Evolutionary conservation across 2,329 filamentous ascomycete species (phyloP).

Genomic region (Beauveria rudraprayagi): DNA sequence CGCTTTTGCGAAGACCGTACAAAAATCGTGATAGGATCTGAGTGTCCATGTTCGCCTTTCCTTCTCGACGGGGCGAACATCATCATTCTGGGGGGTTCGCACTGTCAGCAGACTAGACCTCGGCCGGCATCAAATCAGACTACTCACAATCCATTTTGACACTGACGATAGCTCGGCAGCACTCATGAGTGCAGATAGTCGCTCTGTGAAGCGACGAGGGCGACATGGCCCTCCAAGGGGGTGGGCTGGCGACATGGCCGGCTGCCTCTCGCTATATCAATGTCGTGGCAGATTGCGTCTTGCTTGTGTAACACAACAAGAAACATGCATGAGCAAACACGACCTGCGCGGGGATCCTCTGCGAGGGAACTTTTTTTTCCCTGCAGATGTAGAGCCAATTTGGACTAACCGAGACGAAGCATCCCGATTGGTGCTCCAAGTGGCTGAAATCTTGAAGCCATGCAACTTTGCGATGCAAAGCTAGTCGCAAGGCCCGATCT

Average conservation of each 20-base stretch:
- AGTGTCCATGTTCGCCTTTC: constrained; percentile 35
- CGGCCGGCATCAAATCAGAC: neutral
- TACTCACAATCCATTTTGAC: constrained; percentile 26
- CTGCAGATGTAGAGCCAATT: neutral
- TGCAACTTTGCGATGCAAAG: neutral
- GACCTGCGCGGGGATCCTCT: neutral
- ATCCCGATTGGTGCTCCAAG: neutral
- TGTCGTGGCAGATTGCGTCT: neutral
- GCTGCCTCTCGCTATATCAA: neutral
- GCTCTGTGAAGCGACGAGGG: neutral
- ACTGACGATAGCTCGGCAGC: constrained; percentile 22
- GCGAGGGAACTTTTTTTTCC: neutral
- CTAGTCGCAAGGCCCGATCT: neutral
- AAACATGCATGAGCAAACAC: neutral
- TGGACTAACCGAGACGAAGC: too few relatives aligned
- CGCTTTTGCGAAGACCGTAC: constrained; percentile 19
- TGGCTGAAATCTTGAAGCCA: neutral
- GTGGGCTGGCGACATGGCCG: neutral
- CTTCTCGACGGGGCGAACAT: constrained; percentile 39
- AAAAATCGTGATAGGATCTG: constrained; percentile 35
- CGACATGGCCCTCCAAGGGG: neutral
- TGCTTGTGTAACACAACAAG: neutral
- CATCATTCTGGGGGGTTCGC: constrained; percentile 32
- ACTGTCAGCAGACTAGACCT: neutral
- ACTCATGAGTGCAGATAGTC: neutral